These are phyloP conservation scores for Ensete glaucum DNA, from an alignment of 176 grass and related monocot species.

Conservation along the genomic window DNA sequence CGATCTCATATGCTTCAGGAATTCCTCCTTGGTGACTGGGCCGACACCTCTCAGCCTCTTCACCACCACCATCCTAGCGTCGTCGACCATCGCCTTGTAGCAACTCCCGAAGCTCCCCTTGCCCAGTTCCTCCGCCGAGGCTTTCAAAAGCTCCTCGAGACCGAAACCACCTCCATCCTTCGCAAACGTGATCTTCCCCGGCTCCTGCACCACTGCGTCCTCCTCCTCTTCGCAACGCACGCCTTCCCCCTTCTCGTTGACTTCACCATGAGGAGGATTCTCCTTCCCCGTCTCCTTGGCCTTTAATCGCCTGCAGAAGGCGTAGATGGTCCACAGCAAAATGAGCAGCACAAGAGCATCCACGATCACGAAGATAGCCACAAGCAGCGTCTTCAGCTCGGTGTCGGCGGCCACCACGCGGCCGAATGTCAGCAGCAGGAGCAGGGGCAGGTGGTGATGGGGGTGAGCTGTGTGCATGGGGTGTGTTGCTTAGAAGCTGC, in stretches of 20 bases:
- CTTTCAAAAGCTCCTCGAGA: slow-evolving; percentile 1
- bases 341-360: background rate
- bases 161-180: background rate
- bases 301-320: background rate
- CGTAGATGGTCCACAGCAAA: background rate
- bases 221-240: background rate
- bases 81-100: slow-evolving; percentile 10
- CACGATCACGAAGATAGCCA: background rate
- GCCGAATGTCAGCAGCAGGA: background rate
- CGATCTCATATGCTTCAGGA: background rate
- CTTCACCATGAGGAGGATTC: background rate
- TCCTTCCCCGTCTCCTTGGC: background rate
- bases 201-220: background rate
- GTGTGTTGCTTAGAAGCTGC: background rate
- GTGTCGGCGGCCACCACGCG: background rate
- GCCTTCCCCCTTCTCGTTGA: background rate
- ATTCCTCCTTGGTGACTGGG: slow-evolving; percentile 12
- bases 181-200: slow-evolving; percentile 7
- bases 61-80: background rate
- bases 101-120: slow-evolving; percentile 16
- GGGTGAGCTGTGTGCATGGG: slow-evolving; percentile 7
- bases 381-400: background rate
- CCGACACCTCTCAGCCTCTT: slow-evolving; percentile 16
- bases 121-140: slow-evolving; percentile 8
- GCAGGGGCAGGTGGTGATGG: background rate